Evolutionary conservation across 257 asterid genomes (phyloP), one percentile per base, ranked within the genome.

Genomic region (Sherardia arvensis): DNA sequence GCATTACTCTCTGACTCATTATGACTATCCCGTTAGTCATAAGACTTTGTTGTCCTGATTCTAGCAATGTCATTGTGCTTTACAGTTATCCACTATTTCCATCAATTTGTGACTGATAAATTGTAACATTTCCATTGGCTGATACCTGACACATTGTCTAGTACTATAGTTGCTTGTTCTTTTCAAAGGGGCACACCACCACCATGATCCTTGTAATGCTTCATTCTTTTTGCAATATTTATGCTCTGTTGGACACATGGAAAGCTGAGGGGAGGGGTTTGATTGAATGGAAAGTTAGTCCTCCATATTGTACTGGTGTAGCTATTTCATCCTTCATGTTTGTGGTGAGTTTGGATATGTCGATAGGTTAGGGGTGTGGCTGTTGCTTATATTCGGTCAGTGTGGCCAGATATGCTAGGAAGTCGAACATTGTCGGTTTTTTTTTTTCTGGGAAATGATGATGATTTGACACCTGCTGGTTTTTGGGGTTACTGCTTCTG

Each of bases 171-270:
- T 69, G 70, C 62, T 62, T 40, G 73, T 74, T 61, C 8, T 66
- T 78, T 54, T 64, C 65, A 36, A 28, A 65, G 71, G 51, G 65
- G 48, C 55, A 3, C 59, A 59, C 66, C 62, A 59, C 66, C 69
- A 69, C 61, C 69, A 65, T 40, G 60, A 43, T 30, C 69, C 51
- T 1, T 51, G n/a, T n/a, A 65, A 61, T 72, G 71, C 51, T 23
- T 28, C 72, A 33, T 62, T 12, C 54, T 48, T 49, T 66, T 68
- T 59, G 49, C 55, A 55, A 61, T 14, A 53, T 22, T 58, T 58
- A 34, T 56, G 64, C 61, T 21, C 38, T 32, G 60, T 22, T 54
- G 40, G 77, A 60, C 77, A 78, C 55, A 64, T 74, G 74, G 82
- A 78, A 23, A 57, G 72, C 47, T 26, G 21, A 30, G 64, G n/a